Percentiles rank a stretch among this genome's conserved stretches.
Evolutionary conservation across 768 basidiomycete genomes (phyloP).

Genomic region (Lyophyllum atratum): DNA sequence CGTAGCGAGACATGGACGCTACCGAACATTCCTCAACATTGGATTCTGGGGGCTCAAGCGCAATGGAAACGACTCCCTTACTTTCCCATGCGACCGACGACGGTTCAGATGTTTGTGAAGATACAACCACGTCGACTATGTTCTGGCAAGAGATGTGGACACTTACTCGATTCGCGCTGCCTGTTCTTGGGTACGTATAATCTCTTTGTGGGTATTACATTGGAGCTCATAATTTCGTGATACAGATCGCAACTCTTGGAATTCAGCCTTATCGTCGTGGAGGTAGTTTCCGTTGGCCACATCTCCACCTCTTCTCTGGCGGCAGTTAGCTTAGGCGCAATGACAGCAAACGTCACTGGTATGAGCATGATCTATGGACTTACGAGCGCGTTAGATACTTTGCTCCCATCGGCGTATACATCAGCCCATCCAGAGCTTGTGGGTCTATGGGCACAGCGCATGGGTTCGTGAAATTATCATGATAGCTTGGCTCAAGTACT

Average conservation of each 20-base stretch:
- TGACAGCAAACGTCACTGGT: conserved; percentile 70
- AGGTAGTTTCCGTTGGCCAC: conserved; percentile 87
- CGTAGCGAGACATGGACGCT: no score
- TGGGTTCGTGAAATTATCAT: conserved; percentile 57
- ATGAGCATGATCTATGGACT: conserved; percentile 82
- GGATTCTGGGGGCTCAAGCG: no score
- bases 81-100: no score
- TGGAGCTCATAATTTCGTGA: neutral
- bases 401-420: conserved; percentile 94
- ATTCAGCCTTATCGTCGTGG: conserved; percentile 80
- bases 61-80: no score
- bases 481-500: no score
- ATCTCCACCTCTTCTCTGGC: conserved; percentile 86
- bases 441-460: conserved; percentile 86
- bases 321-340: conserved; percentile 69
- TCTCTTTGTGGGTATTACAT: neutral
- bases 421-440: conserved; percentile 81
- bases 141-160: no score
- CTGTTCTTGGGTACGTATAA: no score
- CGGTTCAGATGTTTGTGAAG: no score
- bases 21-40: no score
- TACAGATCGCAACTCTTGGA: conserved; percentile 75
- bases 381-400: conserved; percentile 82
- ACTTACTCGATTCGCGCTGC: no score
- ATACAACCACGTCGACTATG: no score